phyloP scores from a whole-genome alignment of 2,329 filamentous ascomycete species.

The Colletotrichum sp. region DNA sequence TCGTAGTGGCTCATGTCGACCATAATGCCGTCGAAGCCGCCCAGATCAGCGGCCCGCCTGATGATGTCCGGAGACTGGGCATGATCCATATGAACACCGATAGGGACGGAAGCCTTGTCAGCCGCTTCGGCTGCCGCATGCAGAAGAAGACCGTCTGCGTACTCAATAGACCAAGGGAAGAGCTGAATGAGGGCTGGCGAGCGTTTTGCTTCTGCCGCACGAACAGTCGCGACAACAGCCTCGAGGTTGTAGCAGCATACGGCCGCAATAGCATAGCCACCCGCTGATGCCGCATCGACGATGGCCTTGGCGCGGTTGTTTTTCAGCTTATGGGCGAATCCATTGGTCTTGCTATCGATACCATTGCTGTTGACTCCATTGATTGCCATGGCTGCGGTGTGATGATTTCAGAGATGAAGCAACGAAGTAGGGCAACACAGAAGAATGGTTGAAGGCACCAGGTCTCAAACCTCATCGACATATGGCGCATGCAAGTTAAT shows the following conservation, averaged over 20 bases:
- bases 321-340: background rate
- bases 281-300: conserved; percentile 55
- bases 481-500: background rate
- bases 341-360: background rate
- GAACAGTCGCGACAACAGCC: conserved; percentile 69
- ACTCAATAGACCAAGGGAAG: conserved; percentile 74
- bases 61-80: conserved; percentile 66
- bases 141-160: conserved; percentile 58
- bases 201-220: conserved; percentile 69
- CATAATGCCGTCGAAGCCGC: conserved; percentile 72
- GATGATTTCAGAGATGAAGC: background rate
- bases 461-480: background rate
- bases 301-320: conserved; percentile 36
- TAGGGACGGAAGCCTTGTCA: conserved; percentile 58
- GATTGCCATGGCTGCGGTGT: background rate
- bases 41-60: conserved; percentile 55
- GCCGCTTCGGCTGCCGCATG: conserved; percentile 61
- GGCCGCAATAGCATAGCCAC: conserved; percentile 59
- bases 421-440: background rate
- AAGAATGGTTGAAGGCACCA: background rate
- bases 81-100: conserved; percentile 70
- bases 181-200: conserved; percentile 72
- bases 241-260: conserved; percentile 68
- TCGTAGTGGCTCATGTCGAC: conserved; percentile 79
- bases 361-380: background rate